Evolutionary conservation across 371 early-diverging fungal species (phyloP).

Genomic region (Mortierella sp.): DNA sequence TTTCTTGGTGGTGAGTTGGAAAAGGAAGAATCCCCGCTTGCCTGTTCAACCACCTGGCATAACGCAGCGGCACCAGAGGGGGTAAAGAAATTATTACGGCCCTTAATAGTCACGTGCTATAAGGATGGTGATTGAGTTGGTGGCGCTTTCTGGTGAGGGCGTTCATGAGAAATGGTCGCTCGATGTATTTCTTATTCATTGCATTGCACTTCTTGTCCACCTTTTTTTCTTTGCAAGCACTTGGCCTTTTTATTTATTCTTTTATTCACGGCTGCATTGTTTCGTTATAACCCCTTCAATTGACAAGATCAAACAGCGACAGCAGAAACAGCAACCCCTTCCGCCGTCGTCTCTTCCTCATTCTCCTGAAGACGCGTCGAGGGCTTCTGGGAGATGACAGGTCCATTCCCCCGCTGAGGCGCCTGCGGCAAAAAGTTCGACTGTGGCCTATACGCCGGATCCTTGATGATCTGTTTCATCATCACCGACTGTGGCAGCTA

Average conservation of each 20-base stretch:
- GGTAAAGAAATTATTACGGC: background rate
- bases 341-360: background rate
- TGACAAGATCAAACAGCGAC: too few relatives aligned
- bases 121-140: too few relatives aligned
- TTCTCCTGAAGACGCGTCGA: background rate
- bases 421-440: background rate
- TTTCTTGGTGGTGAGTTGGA: conserved; percentile 8
- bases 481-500: background rate
- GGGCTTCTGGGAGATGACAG: background rate
- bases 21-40: conserved; percentile 9
- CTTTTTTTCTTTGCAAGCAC: too few relatives aligned
- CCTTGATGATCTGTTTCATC: background rate
- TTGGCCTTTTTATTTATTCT: too few relatives aligned
- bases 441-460: background rate
- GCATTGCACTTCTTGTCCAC: too few relatives aligned
- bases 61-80: background rate
- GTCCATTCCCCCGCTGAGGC: background rate
- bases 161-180: too few relatives aligned
- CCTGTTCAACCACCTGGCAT: background rate
- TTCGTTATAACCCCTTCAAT: too few relatives aligned
- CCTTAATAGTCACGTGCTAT: background rate
- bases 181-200: too few relatives aligned
- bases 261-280: too few relatives aligned
- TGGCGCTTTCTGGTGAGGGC: too few relatives aligned
- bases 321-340: background rate